Conservation (phyloP, 2,329 filamentous ascomycete species). For the Phyllosticta citrichinensis region DNA sequence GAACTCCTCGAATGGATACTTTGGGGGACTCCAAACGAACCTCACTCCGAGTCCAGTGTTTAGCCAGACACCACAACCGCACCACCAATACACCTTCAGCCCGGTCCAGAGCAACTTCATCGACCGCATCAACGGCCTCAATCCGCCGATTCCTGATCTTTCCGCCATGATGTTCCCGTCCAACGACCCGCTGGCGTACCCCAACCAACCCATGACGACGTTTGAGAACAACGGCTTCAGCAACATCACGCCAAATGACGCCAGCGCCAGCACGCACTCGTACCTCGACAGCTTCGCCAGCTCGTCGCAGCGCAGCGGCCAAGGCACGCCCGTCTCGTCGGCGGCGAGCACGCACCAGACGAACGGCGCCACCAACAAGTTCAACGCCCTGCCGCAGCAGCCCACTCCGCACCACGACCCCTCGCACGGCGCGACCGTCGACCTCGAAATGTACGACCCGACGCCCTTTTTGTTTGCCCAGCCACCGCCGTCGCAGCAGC, state of each 20-base stretch:
- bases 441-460: constrained; percentile 7
- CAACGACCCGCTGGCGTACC: constrained; percentile 68
- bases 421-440: neutral
- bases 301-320: neutral
- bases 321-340: neutral
- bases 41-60: constrained; percentile 3
- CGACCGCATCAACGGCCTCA: constrained; percentile 22
- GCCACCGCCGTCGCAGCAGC: no score
- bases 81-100: constrained; percentile 11
- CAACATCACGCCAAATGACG: constrained; percentile 4
- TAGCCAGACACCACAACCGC: neutral
- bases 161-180: constrained; percentile 74
- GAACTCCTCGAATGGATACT: neutral
- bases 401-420: constrained; percentile 5
- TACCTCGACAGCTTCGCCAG: neutral
- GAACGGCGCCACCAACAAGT: constrained; percentile 2
- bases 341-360: neutral
- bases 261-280: neutral
- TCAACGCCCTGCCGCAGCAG: constrained; percentile 4
- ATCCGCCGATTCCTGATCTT: constrained; percentile 53
- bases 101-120: constrained; percentile 22
- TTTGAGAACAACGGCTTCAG: constrained; percentile 33
- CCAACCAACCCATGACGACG: constrained; percentile 60
- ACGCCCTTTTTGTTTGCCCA: constrained; percentile 7
- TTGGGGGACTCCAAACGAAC: neutral